Evolutionary conservation across 2,329 filamentous ascomycete genomes (phyloP), one percentile per base, ranked within the genome.

Genomic region (Aureobasidium sp.): DNA sequence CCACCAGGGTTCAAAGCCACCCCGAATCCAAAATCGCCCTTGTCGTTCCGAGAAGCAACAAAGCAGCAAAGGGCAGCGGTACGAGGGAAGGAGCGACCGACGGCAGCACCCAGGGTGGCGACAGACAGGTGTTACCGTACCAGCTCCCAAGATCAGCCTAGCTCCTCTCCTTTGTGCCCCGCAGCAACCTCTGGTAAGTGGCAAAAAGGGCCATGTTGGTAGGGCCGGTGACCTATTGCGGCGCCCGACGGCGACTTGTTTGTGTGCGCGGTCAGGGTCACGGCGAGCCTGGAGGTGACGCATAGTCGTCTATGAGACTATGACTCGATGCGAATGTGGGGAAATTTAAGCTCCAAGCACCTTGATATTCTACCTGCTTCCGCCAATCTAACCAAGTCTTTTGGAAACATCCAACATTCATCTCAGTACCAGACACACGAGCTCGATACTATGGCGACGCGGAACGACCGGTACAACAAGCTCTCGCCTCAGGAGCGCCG

Each of bases 401-500:
- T 33, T 33, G 31, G 0, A n/a, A 53, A 19, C 24, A 49, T 35
- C 8, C 24, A n/a, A 48, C 24, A 5, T 29, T n/a, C 24, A 15
- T 12, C 27, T 22, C 14, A 9, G 8, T 35, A 8, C 9, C 31
- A 35, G 17, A 37, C 22, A 27, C 27, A 2, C 8, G 22, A 29
- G 48, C 33, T 35, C 37, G 40, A 45, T 11, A 61, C 12, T 7
- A 74, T 74, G 71, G 64, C 70, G 19, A 70, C 69, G 7, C 63
- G 70, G 66, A 66, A 67, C 45, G 71, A 74, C 44, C 67, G 72
- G 29, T 73, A 71, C 65, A 71, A 72, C 65, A 68, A 72, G 54
- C 82, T 86, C 70, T 83, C 86, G 63, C 82, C 84, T 44, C 86
- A 90, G 70, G 92, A 96, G 76, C 85, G 89, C 74, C 87, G 90